A percentile compares a stretch with the other conserved stretches of the same genome.
Conservation (phyloP, 23 red algal genomes). For the Rhodosorus marinus region DNA sequence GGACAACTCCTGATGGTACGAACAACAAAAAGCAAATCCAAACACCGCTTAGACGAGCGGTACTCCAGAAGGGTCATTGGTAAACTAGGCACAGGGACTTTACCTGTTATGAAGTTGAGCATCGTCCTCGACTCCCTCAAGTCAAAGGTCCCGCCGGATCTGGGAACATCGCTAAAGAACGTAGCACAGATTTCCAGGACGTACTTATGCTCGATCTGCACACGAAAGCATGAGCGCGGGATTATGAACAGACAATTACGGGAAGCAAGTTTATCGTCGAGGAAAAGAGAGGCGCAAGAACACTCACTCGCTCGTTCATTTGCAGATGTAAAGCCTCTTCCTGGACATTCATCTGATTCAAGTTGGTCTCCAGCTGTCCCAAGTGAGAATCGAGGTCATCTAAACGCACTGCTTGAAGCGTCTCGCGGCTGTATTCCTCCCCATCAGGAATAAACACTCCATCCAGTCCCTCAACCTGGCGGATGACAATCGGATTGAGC, state of each 20-base stretch:
- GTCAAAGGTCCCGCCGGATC: constrained; percentile 7
- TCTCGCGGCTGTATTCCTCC: neutral
- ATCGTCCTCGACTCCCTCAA: neutral
- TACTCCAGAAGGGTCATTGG: too few species aligned
- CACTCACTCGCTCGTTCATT: constrained; percentile 34
- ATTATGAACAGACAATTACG: neutral
- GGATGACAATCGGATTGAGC: constrained; percentile 6
- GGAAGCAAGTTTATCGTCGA: neutral
- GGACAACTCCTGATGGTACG: constrained; percentile 27
- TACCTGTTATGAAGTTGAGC: neutral
- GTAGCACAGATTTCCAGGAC: neutral
- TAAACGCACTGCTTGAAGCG: constrained; percentile 9
- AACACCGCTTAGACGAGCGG: too few species aligned
- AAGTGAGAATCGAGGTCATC: constrained; percentile 60
- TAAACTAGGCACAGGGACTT: too few species aligned
- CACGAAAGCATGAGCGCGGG: neutral
- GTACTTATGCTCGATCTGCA: neutral
- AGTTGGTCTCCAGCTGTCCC: constrained; percentile 20
- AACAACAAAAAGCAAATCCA: constrained; percentile 6
- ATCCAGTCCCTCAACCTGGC: neutral
- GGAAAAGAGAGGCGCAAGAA: constrained; percentile 54
- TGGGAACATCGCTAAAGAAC: constrained; percentile 3
- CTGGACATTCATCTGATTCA: constrained; percentile 60
- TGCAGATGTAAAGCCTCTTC: constrained; percentile 45
- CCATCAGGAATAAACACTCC: neutral